Conservation (phyloP, 371 early-diverging fungal genomes). For the Capillidium rhysosporum region DNA sequence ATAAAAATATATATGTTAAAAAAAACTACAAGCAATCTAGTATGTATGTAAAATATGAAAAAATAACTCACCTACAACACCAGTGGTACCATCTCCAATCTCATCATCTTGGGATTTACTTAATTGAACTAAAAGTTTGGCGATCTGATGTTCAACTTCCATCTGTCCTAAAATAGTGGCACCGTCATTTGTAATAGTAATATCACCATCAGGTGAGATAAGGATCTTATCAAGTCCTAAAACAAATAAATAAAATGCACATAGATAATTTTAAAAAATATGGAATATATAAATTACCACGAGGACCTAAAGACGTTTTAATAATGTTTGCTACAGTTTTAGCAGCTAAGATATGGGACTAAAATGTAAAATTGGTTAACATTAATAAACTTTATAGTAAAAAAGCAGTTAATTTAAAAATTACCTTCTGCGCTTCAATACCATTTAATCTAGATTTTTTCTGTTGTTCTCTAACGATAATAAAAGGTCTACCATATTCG, state of each 20-base stretch:
- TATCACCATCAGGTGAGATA: slow-evolving; percentile 97
- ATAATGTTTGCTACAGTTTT: slow-evolving; percentile 91
- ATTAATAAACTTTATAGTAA: background rate
- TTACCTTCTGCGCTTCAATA: slow-evolving; percentile 82
- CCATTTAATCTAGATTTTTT: slow-evolving; percentile 71
- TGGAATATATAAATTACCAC: slow-evolving; percentile 33
- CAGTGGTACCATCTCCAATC: slow-evolving; percentile 99
- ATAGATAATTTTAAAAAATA: background rate
- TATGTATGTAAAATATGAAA: background rate
- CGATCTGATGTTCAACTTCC: slow-evolving; percentile 98
- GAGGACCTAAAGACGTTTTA: slow-evolving; percentile 98
- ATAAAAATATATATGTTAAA: background rate
- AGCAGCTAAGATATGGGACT: slow-evolving; percentile 96
- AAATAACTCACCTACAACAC: slow-evolving; percentile 74
- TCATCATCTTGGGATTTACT: slow-evolving; percentile 99
- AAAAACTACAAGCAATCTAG: background rate
- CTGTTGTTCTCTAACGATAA: slow-evolving; percentile 88
- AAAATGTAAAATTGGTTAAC: slow-evolving; percentile 8
- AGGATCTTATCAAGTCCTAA: slow-evolving; percentile 98
- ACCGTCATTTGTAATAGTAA: slow-evolving; percentile 99
- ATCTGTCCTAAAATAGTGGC: slow-evolving; percentile 99
- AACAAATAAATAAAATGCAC: too few relatives aligned
- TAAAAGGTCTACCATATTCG: slow-evolving; percentile 93
- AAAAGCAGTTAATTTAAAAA: slow-evolving; percentile 7
- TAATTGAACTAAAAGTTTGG: slow-evolving; percentile 93